Evolutionary conservation across 345 rosid genomes (phyloP).

Genomic region (Eutrema yunnanense): DNA sequence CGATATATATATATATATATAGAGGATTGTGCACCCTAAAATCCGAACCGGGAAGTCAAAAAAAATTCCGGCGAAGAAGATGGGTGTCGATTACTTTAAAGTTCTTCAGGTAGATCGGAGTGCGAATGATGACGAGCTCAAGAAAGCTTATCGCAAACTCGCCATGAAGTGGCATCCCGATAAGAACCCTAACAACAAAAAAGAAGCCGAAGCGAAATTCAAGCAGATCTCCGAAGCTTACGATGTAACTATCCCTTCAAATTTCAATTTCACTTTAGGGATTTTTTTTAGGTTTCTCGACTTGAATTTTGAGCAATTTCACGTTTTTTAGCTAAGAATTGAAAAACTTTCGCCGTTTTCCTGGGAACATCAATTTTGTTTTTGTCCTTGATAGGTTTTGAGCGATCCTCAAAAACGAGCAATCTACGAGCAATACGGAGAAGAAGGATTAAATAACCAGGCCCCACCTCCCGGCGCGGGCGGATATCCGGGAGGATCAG

Average conservation of each 20-base stretch:
- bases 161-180: constrained; percentile 97
- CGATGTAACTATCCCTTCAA: constrained; percentile 35
- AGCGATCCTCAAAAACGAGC: constrained; percentile 83
- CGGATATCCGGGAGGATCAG: constrained; percentile 49
- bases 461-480: constrained; percentile 70
- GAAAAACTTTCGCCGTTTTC: too few relatives aligned
- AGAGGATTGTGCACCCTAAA: neutral
- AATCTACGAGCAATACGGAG: constrained; percentile 75
- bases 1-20: too few relatives aligned
- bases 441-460: constrained; percentile 75
- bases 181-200: constrained; percentile 78
- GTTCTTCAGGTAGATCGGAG: constrained; percentile 56
- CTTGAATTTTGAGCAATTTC: too few relatives aligned
- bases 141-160: constrained; percentile 82
- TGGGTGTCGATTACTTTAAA: constrained; percentile 54
- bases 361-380: too few relatives aligned
- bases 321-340: too few relatives aligned
- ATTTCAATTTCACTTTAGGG: too few relatives aligned
- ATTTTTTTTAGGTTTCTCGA: too few relatives aligned
- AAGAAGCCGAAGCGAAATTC: constrained; percentile 81
- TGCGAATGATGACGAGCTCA: constrained; percentile 68
- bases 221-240: constrained; percentile 87
- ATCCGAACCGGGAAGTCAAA: neutral
- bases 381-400: constrained; percentile 40
- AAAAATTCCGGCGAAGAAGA: neutral